Base-by-base conservation (phyloP, 75 land plant genomes). In the Picea glauca region DNA sequence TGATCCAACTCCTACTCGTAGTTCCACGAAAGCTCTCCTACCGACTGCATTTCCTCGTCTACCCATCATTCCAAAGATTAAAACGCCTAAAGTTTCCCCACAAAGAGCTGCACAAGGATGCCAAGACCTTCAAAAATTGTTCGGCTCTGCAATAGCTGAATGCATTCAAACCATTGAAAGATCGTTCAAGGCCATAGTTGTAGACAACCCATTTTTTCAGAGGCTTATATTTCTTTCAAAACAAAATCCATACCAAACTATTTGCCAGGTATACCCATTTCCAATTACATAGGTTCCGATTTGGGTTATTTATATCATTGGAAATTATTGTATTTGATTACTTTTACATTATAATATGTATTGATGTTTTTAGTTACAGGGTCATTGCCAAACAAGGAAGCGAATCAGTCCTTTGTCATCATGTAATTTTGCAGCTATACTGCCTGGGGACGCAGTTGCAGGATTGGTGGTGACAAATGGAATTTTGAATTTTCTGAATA, bases 391-490 rank as follows among this genome's bases (percentile, higher is more conserved):
- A 56, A 54, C 20, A 6, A 26, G 23, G 76, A 4, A 23, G 35
- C 58, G 13, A 58, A 23, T 3, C 0, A 76, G 32, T 20, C 60
- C 75, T 23, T 26, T 81, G 6, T 66, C 85, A 3, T 63, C 35
- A 62, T 86, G 82, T 70, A 89, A 82, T 46, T 96, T 96, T 87
- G 99, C 97, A 56, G 99, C 99, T 0, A 84, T 94, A 56, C 76
- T 95, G 58, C 96, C 97, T 0, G 98, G 99, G 30, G 99, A 97
- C 74, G 91, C 99, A 11, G 92, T 91, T 46, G 98, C 94, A 11
- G 94, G 89, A 57, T 13, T 95, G 61, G 99, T 97, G 80, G 94
- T 91, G 56, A 75, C 94, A 9, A 97, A 89, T 88, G 95, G 96
- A 0, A 79, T 97, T 60, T 62, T 78, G 31, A 97, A 89, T 80